A percentile compares a stretch with the other conserved stretches of the same genome.
Conservation (phyloP, 371 early-diverging fungal species). For the Mucor racemosus region DNA sequence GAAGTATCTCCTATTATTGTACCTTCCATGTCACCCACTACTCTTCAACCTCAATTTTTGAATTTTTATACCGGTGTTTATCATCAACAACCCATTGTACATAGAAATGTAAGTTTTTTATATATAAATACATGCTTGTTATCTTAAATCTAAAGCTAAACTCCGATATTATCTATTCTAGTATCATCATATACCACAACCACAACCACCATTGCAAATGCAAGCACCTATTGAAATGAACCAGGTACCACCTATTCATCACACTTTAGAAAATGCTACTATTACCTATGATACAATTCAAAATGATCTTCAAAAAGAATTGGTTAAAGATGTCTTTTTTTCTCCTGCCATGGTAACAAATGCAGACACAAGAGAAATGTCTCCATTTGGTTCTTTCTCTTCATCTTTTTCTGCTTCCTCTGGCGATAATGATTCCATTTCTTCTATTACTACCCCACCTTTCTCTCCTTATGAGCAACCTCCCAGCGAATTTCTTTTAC, state of each 20-base stretch:
- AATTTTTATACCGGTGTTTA: constrained; percentile 9
- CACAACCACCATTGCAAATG: background rate
- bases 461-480: constrained; percentile 17
- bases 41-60: constrained; percentile 5
- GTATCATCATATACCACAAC: constrained; percentile 5
- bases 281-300: constrained; percentile 49
- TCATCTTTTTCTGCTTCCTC: constrained; percentile 14
- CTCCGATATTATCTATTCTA: background rate
- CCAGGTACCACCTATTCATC: constrained; percentile 42
- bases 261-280: constrained; percentile 55
- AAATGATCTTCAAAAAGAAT: constrained; percentile 37
- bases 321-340: constrained; percentile 55
- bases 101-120: constrained; percentile 4
- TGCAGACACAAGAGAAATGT: constrained; percentile 26
- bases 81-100: constrained; percentile 6
- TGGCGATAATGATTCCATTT: constrained; percentile 32
- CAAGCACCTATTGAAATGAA: background rate
- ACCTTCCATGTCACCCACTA: constrained; percentile 31
- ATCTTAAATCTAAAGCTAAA: background rate
- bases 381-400: constrained; percentile 12
- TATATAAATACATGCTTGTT: background rate
- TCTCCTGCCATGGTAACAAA: constrained; percentile 44
- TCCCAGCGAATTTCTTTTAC: constrained; percentile 16
- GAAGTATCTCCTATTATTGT: constrained; percentile 33
- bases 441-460: constrained; percentile 16